Conservation (phyloP, 2,329 filamentous ascomycete species). For the Lachnellula hyalina region DNA sequence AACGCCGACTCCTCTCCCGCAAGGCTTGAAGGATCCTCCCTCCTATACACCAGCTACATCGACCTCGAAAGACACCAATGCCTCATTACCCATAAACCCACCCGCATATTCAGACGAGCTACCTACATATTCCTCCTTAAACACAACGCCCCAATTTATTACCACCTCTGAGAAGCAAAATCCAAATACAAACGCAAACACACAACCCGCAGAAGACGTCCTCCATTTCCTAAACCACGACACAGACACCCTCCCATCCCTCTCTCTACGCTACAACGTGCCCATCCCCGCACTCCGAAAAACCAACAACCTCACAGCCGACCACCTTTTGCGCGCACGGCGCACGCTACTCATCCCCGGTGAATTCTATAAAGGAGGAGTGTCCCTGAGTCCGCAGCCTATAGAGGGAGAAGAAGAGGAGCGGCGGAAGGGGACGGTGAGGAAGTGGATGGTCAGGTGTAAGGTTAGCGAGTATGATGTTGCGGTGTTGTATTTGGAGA, state of each 20-base stretch:
- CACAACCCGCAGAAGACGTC: constrained; percentile 50
- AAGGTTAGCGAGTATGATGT: constrained; percentile 74
- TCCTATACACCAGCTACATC: constrained; percentile 44
- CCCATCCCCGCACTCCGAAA: constrained; percentile 57
- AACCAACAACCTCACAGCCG: constrained; percentile 64
- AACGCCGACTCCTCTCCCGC: constrained; percentile 53
- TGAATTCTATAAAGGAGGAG: constrained; percentile 60
- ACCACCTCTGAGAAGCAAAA: constrained; percentile 15
- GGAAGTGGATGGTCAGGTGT: constrained; percentile 73
- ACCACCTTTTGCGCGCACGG: constrained; percentile 65
- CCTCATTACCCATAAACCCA: constrained; percentile 27
- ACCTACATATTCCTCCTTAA: constrained; percentile 21
- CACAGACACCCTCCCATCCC: constrained; percentile 61
- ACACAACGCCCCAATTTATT: constrained; percentile 3
- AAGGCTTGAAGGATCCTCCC: constrained; percentile 64
- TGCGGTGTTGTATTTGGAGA: constrained; percentile 69
- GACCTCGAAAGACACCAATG: constrained; percentile 21
- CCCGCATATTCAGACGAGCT: constrained; percentile 36
- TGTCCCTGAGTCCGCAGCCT: constrained; percentile 64
- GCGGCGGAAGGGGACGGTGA: constrained; percentile 61
- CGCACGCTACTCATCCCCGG: constrained; percentile 68
- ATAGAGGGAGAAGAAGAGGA: constrained; percentile 72
- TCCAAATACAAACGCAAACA: constrained; percentile 3
- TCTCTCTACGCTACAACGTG: constrained; percentile 68
- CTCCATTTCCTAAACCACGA: constrained; percentile 69